A percentile compares a stretch with the other conserved stretches of the same genome.
phyloP scores from a whole-genome alignment of 768 basidiomycete genomes.

The Podaxis carcinomalis region DNA sequence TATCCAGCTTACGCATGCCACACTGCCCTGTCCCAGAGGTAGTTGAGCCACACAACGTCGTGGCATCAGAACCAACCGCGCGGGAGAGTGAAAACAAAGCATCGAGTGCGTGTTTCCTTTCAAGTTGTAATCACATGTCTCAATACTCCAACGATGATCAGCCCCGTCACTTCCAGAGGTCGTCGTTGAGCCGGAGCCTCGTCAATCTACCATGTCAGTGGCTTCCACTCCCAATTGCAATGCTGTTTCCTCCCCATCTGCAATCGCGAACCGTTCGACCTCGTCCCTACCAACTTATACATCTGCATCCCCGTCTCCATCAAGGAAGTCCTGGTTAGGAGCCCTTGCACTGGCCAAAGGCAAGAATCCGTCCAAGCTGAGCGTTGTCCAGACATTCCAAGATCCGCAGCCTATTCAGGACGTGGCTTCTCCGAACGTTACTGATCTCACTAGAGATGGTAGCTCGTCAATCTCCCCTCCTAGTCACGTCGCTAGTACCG shows the following conservation, averaged over 20 bases:
- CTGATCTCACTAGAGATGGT: not conserved
- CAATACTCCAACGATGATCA: not conserved
- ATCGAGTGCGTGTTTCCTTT: not conserved
- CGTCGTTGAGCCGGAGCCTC: not conserved
- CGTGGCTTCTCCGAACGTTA: not conserved
- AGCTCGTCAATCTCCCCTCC: not conserved
- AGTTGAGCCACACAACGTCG: not conserved
- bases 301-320: not conserved
- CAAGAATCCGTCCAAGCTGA: not conserved
- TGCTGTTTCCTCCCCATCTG: not conserved
- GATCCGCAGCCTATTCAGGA: not conserved
- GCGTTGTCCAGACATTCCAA: not conserved
- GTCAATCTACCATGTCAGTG: not conserved
- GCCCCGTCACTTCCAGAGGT: not conserved
- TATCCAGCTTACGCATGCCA: not conserved
- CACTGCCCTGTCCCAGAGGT: not conserved
- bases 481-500: not conserved
- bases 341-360: not conserved
- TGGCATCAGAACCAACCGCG: not conserved
- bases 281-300: not conserved
- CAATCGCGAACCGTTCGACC: not conserved
- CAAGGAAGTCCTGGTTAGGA: slow-evolving; percentile 1
- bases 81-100: not conserved
- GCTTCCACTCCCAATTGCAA: not conserved
- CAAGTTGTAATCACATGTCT: not conserved